A percentile compares a stretch with the other conserved stretches of the same genome.
Conservation (phyloP, 2,329 filamentous ascomycete genomes). For the Phyllosticta capitalensis region DNA sequence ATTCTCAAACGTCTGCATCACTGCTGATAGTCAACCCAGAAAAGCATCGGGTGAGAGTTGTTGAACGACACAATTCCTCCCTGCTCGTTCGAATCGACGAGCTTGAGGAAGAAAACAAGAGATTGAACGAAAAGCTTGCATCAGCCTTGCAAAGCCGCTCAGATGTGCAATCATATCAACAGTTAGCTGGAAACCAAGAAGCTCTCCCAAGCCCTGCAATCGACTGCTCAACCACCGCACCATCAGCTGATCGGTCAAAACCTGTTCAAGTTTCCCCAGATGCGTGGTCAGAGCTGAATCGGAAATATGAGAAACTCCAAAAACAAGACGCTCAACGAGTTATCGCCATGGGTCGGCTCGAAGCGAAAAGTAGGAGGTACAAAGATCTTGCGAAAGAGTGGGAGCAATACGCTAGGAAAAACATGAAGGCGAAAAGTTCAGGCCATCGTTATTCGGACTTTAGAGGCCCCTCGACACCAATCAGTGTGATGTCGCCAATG, state of each 20-base stretch:
- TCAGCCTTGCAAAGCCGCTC: neutral
- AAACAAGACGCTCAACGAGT: neutral
- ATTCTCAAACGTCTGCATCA: neutral
- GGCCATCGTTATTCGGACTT: neutral
- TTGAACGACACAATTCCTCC: neutral
- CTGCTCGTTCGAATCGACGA: constrained; percentile 2
- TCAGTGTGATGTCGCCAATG: neutral
- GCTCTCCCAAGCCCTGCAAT: neutral
- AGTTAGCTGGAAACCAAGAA: neutral
- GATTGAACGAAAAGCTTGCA: constrained; percentile 12
- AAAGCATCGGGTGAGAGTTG: neutral
- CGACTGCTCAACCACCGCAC: neutral
- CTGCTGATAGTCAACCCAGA: neutral
- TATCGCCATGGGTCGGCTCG: neutral
- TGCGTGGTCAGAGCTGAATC: neutral
- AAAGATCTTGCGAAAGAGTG: neutral
- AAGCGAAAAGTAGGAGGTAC: neutral
- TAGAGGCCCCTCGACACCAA: neutral
- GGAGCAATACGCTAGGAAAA: neutral
- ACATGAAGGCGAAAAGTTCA: neutral
- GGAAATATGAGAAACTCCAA: neutral
- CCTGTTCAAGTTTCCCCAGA: neutral
- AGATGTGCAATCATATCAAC: neutral
- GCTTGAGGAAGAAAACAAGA: constrained; percentile 12
- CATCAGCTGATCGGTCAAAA: neutral